A percentile compares a stretch with the other conserved stretches of the same genome.
phyloP scores from a whole-genome alignment of 1,139 yeast genomes.

The Yamadazyma mexicana region DNA sequence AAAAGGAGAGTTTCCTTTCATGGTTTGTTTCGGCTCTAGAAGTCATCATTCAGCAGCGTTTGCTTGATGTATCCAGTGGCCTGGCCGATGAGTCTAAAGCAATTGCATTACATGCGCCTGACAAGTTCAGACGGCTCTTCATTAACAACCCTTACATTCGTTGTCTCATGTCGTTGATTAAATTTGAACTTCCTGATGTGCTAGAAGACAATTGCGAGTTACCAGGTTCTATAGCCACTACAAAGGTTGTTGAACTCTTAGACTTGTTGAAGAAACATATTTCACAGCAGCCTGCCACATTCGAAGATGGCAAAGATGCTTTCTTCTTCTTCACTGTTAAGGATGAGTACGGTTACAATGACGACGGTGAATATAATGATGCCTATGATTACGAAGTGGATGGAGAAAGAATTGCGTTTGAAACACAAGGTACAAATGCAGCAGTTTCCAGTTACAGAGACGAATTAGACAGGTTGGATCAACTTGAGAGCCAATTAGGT shows the following conservation, averaged over 20 bases:
- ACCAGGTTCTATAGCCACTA: conserved; percentile 19
- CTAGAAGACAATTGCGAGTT: conserved; percentile 34
- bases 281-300: conserved; percentile 28
- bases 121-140: conserved; percentile 25
- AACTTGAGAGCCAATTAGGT: conserved; percentile 26
- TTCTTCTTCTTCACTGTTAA: conserved; percentile 30
- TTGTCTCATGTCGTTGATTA: conserved; percentile 29
- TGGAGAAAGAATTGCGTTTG: conserved; percentile 38
- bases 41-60: conserved; percentile 24
- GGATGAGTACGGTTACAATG: conserved; percentile 23
- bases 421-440: conserved; percentile 19
- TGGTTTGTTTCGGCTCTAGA: conserved; percentile 46
- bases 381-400: conserved; percentile 19
- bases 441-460: conserved; percentile 18
- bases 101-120: conserved; percentile 12
- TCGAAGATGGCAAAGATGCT: conserved; percentile 47
- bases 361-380: conserved; percentile 18
- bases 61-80: conserved; percentile 16
- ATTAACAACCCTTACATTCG: conserved; percentile 39
- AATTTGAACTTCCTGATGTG: conserved; percentile 41
- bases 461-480: conserved; percentile 35
- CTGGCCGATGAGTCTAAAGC: conserved; percentile 8
- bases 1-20: conserved; percentile 36
- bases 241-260: conserved; percentile 21
- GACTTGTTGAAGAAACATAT: conserved; percentile 35